phyloP scores from a whole-genome alignment of 2,329 filamentous ascomycete species.

The Fusarium sp. region DNA sequence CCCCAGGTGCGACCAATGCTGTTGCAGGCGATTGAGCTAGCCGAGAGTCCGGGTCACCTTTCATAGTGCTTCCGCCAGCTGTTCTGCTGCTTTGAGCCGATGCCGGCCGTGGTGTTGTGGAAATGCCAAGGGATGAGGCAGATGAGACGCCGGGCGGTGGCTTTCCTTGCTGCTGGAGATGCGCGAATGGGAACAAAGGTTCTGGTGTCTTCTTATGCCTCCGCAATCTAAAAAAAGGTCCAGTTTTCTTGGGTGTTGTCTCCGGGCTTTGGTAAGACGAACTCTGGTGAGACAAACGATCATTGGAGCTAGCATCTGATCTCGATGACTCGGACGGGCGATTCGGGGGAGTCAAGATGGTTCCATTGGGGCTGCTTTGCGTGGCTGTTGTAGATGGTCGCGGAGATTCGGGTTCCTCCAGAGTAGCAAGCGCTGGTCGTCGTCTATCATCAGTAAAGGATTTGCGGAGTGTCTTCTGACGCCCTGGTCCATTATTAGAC shows the following conservation, averaged over 20 bases:
- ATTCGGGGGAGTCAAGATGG: conserved; percentile 64
- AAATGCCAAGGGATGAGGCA: conserved; percentile 57
- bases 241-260: conserved; percentile 71
- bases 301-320: conserved; percentile 85
- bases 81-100: conserved; percentile 52
- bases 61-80: conserved; percentile 37
- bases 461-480: conserved; percentile 49
- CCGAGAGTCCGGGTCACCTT: conserved; percentile 33
- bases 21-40: conserved; percentile 59
- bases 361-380: conserved; percentile 46
- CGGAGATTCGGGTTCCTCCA: conserved; percentile 67
- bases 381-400: conserved; percentile 50
- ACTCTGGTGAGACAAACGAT: conserved; percentile 71
- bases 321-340: conserved; percentile 80
- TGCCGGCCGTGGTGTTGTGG: conserved; percentile 52
- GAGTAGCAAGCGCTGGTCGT: conserved; percentile 52
- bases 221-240: conserved; percentile 84
- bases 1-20: conserved; percentile 59
- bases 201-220: conserved; percentile 80
- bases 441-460: conserved; percentile 60
- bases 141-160: conserved; percentile 55
- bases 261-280: conserved; percentile 68
- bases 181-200: conserved; percentile 85
- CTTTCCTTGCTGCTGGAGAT: conserved; percentile 79
- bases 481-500: conserved; percentile 28